Conservation (phyloP, 225 moss, liverwort and hornwort species). For the Bryum argenteum region DNA sequence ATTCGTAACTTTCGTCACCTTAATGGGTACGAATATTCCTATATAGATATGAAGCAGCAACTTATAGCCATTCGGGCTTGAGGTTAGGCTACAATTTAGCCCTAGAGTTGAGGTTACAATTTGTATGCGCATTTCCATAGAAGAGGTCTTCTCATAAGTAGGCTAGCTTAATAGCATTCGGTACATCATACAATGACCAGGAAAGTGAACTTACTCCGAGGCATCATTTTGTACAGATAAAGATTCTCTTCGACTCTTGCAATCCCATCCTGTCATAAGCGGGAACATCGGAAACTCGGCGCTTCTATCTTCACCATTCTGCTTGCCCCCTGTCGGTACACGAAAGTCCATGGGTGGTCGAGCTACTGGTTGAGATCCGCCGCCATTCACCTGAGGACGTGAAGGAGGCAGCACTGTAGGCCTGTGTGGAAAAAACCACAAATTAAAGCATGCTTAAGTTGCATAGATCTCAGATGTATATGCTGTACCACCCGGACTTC, state of each 20-base stretch:
- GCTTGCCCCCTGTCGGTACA: slow-evolving; percentile 45
- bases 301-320: slow-evolving; percentile 40
- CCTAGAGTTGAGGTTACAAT: neutral
- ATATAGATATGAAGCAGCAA: neutral
- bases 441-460: neutral
- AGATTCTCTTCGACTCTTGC: slow-evolving; percentile 32
- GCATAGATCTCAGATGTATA: neutral
- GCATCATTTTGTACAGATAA: slow-evolving; percentile 32
- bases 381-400: slow-evolving; percentile 45
- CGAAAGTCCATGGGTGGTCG: slow-evolving; percentile 83
- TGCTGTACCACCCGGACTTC: too few species aligned
- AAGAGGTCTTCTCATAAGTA: neutral
- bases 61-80: neutral
- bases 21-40: neutral
- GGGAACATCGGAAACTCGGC: slow-evolving; percentile 67
- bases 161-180: neutral
- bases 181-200: neutral
- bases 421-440: slow-evolving; percentile 38
- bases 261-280: slow-evolving; percentile 50
- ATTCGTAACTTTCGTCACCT: neutral
- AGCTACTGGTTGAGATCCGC: slow-evolving; percentile 44
- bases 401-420: slow-evolving; percentile 47
- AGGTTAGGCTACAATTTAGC: too few species aligned
- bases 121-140: slow-evolving; percentile 5
- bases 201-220: slow-evolving; percentile 45